These are phyloP conservation scores for Picea glauca DNA, from an alignment of 75 land plant species.

Conservation along the genomic window DNA sequence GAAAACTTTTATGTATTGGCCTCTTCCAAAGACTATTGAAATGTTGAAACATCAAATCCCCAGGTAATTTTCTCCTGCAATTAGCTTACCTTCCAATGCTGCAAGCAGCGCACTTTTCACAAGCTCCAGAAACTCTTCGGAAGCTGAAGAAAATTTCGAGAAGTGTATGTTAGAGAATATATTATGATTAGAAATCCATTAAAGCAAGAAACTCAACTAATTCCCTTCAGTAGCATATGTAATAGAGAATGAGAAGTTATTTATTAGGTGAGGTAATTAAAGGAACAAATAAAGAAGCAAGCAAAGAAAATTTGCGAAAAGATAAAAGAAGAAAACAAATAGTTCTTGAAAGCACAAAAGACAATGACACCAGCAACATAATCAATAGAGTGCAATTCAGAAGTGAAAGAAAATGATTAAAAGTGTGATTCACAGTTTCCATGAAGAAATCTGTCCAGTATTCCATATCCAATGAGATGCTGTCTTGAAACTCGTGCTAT, in stretches of 20 bases:
- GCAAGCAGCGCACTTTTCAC: slow-evolving; percentile 93
- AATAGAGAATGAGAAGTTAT: background rate
- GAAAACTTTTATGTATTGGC: background rate
- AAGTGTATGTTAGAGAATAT: background rate
- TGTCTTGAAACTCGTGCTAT: too few species aligned
- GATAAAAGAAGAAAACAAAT: background rate
- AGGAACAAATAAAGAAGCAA: background rate
- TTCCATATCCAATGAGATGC: too few species aligned
- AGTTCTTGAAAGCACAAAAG: background rate
- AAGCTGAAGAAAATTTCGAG: slow-evolving; percentile 60
- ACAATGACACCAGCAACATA: background rate
- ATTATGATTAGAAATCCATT: background rate
- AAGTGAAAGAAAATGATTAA: background rate
- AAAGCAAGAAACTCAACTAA: background rate
- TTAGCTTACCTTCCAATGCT: slow-evolving; percentile 82
- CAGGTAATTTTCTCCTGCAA: background rate
- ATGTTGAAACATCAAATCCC: background rate
- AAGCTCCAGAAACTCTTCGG: slow-evolving; percentile 98
- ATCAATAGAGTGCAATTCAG: background rate
- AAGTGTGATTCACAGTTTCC: background rate
- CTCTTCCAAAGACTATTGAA: background rate
- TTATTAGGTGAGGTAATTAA: background rate
- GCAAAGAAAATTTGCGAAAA: too few species aligned
- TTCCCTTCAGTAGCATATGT: background rate
- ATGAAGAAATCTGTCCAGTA: background rate